phyloP scores from a whole-genome alignment of 164 flowering plant genomes.

The Chloranthus sessilifolius region DNA sequence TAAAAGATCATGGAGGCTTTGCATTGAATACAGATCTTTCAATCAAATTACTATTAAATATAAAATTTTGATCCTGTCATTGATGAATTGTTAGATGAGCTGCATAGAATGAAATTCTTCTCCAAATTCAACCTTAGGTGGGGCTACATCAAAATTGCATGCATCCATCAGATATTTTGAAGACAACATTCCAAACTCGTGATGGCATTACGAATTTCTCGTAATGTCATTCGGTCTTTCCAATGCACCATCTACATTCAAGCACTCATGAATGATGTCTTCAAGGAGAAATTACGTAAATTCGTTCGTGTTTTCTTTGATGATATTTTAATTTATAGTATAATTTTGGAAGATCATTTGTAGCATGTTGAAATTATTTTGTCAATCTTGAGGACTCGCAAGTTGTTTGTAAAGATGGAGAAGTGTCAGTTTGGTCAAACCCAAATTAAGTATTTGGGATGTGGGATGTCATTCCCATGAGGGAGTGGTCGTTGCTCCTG shows the following conservation, averaged over 20 bases:
- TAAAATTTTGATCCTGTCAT: neutral
- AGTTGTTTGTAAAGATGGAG: neutral
- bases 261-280: constrained; percentile 5
- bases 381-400: neutral
- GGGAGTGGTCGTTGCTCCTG: neutral
- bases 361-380: neutral
- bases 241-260: constrained; percentile 1
- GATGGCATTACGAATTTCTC: neutral
- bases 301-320: neutral
- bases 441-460: constrained; percentile 3
- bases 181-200: neutral
- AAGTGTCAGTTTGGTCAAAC: neutral
- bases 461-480: neutral
- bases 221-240: constrained; percentile 2
- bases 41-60: constrained; percentile 6
- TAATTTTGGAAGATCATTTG: neutral
- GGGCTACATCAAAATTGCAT: neutral
- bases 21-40: neutral
- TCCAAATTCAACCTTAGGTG: neutral
- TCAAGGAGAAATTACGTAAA: neutral
- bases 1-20: constrained; percentile 3
- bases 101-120: neutral
- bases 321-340: neutral
- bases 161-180: neutral
- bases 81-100: constrained; percentile 5